Evolutionary conservation across 768 basidiomycete species (phyloP).

Genomic region (Amanita jacksonii): DNA sequence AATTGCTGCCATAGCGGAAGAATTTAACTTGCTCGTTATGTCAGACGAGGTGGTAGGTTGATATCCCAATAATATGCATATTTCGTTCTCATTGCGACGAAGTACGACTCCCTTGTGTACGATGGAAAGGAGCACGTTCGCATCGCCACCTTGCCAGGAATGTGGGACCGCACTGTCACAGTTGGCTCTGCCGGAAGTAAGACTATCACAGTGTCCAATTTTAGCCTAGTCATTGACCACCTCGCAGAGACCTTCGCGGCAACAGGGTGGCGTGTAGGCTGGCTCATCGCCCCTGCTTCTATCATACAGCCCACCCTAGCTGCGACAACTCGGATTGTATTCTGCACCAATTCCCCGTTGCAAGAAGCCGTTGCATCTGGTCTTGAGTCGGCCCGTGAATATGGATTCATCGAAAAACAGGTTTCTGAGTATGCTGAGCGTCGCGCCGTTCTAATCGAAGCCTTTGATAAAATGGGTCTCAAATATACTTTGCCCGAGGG

Average conservation of each 20-base stretch:
- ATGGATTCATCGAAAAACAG: conserved; percentile 73
- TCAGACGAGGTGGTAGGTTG: conserved; percentile 88
- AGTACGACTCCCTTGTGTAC: conserved; percentile 94
- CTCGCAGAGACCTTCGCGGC: conserved; percentile 84
- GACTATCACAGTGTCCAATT: conserved; percentile 15
- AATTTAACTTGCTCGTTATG: conserved; percentile 89
- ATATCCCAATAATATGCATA: too few relatives aligned
- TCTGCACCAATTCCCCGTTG: conserved; percentile 89
- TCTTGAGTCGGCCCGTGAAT: conserved; percentile 66
- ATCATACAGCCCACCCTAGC: conserved; percentile 84
- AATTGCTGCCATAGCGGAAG: conserved; percentile 82
- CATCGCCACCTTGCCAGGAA: conserved; percentile 89
- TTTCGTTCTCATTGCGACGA: conserved; percentile 2
- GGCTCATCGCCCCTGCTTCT: conserved; percentile 81
- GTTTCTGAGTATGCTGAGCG: conserved; percentile 71
- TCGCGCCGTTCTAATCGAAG: conserved; percentile 58
- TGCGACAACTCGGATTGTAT: conserved; percentile 89
- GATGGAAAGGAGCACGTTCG: conserved; percentile 85
- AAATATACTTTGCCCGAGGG: conserved; percentile 87
- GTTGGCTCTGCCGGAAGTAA: conserved; percentile 92
- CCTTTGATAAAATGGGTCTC: conserved; percentile 78
- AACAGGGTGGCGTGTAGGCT: conserved; percentile 96
- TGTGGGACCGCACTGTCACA: conserved; percentile 98
- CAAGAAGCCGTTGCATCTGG: conserved; percentile 93
- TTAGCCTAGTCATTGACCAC: neutral